These are phyloP conservation scores for Candida freyschussii DNA, from an alignment of 1,139 yeast genomes.

Conservation along the genomic window DNA sequence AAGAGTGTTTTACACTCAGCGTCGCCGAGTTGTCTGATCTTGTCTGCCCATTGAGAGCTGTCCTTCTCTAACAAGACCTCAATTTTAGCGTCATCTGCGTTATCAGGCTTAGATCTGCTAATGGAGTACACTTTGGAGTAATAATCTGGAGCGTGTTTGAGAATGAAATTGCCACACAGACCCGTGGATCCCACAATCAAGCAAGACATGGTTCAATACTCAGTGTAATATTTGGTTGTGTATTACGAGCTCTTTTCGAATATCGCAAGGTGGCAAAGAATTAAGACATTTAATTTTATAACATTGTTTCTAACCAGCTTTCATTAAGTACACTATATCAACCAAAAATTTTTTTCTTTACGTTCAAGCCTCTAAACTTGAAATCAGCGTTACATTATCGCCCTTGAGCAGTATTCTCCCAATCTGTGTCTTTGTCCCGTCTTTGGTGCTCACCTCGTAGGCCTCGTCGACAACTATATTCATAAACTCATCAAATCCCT, in stretches of 20 bases:
- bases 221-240: no score
- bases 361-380: constrained; percentile 31
- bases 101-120: constrained; percentile 36
- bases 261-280: no score
- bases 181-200: constrained; percentile 57
- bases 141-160: constrained; percentile 34
- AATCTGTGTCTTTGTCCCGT: constrained; percentile 40
- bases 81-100: constrained; percentile 3
- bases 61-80: constrained; percentile 7
- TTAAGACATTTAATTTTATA: no score
- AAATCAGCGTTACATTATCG: constrained; percentile 83
- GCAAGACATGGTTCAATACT: constrained; percentile 21
- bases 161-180: constrained; percentile 46
- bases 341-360: no score
- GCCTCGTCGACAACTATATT: constrained; percentile 93
- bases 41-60: constrained; percentile 34
- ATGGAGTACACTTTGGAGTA: constrained; percentile 39
- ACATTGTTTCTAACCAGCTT: no score
- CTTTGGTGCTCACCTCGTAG: constrained; percentile 47
- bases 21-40: constrained; percentile 11
- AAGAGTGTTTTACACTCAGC: constrained; percentile 34
- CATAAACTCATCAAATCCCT: constrained; percentile 97
- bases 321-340: no score
- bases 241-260: no score
- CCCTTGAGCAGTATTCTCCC: constrained; percentile 81